phyloP scores from a whole-genome alignment of 148 eudicot genomes.

The Spergularia bocconei region DNA sequence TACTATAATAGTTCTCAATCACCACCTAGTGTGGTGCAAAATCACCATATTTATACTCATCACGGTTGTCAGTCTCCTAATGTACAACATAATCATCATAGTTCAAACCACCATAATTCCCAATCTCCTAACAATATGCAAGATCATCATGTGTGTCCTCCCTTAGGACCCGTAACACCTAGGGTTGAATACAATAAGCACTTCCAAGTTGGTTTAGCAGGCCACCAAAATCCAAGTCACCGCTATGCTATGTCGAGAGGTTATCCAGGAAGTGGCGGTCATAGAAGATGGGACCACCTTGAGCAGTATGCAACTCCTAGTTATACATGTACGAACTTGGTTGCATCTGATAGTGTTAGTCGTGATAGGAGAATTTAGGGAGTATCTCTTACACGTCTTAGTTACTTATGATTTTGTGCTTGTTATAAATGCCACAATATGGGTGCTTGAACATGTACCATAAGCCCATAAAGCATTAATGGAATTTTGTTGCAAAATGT shows the following conservation, averaged over 20 bases:
- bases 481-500: too few species aligned
- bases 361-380: not conserved
- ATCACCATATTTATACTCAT: not conserved
- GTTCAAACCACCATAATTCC: too few species aligned
- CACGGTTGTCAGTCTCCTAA: slow-evolving; percentile 13
- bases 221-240: slow-evolving; percentile 11
- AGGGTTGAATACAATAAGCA: slow-evolving; percentile 12
- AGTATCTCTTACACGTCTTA: too few species aligned
- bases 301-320: slow-evolving; percentile 25
- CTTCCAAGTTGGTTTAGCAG: not conserved
- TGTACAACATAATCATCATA: slow-evolving; percentile 12
- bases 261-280: slow-evolving; percentile 37
- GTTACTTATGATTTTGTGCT: too few species aligned
- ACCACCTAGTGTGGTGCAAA: not conserved
- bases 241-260: slow-evolving; percentile 13
- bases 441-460: too few species aligned
- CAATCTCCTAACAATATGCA: too few species aligned
- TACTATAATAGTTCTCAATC: slow-evolving; percentile 22
- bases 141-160: not conserved
- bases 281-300: slow-evolving; percentile 32
- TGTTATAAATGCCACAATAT: too few species aligned
- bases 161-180: not conserved
- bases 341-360: not conserved
- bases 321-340: not conserved
- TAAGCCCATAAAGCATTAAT: too few species aligned